These are phyloP conservation scores for Coprinopsis marcescibilis DNA, from an alignment of 768 basidiomycete species.

Conservation along the genomic window DNA sequence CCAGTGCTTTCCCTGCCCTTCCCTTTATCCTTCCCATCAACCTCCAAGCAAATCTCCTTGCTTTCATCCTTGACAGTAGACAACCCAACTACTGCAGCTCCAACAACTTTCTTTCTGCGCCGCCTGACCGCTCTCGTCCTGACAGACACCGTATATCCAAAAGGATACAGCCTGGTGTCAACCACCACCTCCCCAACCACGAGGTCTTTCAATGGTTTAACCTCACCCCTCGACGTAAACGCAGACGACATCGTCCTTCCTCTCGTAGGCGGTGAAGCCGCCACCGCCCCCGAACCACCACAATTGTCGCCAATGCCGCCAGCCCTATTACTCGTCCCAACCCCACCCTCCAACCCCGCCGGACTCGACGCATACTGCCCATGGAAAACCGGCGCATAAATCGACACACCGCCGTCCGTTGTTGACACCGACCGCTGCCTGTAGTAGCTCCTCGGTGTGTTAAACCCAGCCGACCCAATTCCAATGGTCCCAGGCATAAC, in stretches of 20 bases:
- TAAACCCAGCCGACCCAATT: slow-evolving; percentile 16
- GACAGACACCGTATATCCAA: slow-evolving; percentile 59
- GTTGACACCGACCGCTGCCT: slow-evolving; percentile 30
- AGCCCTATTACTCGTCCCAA: too few species aligned
- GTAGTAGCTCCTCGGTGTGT: slow-evolving; percentile 2
- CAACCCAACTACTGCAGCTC: slow-evolving; percentile 12
- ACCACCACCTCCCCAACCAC: slow-evolving; percentile 75
- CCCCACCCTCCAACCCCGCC: too few species aligned
- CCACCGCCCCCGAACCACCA: not conserved
- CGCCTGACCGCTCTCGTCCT: slow-evolving; percentile 28
- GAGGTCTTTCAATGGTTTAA: slow-evolving; percentile 59
- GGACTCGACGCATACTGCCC: slow-evolving; percentile 2
- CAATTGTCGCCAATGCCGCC: not conserved
- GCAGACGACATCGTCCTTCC: slow-evolving; percentile 22
- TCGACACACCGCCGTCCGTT: slow-evolving; percentile 16
- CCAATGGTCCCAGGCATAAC: slow-evolving; percentile 19
- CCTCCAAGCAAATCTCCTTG: slow-evolving; percentile 3
- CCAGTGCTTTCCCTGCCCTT: slow-evolving; percentile 5
- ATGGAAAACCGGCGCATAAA: slow-evolving; percentile 12
- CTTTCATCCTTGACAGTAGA: not conserved
- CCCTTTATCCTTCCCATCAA: slow-evolving; percentile 9
- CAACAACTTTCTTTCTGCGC: slow-evolving; percentile 25
- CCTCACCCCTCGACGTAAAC: slow-evolving; percentile 58
- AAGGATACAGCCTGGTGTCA: slow-evolving; percentile 74
- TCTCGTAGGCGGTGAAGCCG: slow-evolving; percentile 1